These are phyloP conservation scores for Zanthoxylum bungeanum DNA, from an alignment of 345 rosid species.

Conservation along the genomic window DNA sequence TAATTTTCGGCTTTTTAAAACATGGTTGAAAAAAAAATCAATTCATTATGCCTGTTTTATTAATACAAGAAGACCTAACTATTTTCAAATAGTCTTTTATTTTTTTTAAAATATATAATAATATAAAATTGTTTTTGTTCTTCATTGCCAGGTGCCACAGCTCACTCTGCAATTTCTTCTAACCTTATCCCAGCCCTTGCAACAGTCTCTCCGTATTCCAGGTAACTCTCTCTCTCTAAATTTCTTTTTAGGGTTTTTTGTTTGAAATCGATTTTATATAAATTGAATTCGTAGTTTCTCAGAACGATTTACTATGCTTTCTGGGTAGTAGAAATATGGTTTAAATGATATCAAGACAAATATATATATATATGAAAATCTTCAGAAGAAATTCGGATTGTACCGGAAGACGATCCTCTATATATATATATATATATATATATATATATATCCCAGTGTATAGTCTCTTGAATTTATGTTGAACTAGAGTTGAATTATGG, in stretches of 20 bases:
- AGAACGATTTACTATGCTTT: not conserved
- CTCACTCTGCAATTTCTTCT: not conserved
- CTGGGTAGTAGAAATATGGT: not conserved
- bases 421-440: no score
- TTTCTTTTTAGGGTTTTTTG: not conserved
- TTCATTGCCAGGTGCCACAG: no score
- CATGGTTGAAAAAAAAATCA: no score
- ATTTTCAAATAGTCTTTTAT: not conserved
- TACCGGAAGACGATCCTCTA: no score
- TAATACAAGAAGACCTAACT: no score
- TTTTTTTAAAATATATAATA: no score
- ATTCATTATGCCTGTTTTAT: no score
- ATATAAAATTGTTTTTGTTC: no score
- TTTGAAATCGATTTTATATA: not conserved
- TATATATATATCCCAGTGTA: not conserved
- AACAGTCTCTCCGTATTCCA: not conserved
- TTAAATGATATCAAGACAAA: no score
- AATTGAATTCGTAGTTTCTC: not conserved
- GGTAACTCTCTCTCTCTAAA: not conserved
- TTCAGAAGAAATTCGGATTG: no score
- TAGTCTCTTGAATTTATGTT: not conserved
- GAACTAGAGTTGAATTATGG: not conserved
- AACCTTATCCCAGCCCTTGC: not conserved
- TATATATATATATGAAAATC: no score
- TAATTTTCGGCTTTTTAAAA: no score